phyloP scores from a whole-genome alignment of 2,329 filamentous ascomycete species.

The Hymenoscyphus salicellus region DNA sequence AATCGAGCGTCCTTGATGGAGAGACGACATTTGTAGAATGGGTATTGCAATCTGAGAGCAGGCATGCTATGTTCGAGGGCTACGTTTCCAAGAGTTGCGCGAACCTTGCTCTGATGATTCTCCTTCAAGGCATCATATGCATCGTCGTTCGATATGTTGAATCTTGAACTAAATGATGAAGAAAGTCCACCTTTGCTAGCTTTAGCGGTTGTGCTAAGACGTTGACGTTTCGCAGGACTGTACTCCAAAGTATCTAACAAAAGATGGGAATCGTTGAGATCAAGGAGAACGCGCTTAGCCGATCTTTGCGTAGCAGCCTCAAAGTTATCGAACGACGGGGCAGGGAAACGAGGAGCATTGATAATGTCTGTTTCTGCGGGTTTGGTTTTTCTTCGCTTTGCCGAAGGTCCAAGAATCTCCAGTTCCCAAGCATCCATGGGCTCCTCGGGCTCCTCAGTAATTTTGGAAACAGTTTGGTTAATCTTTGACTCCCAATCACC shows the following conservation, averaged over 20 bases:
- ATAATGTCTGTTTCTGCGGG: slow-evolving; percentile 56
- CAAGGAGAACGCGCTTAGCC: slow-evolving; percentile 75
- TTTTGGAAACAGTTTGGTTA: slow-evolving; percentile 34
- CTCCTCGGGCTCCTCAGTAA: slow-evolving; percentile 29
- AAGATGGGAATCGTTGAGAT: slow-evolving; percentile 83
- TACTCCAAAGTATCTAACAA: slow-evolving; percentile 75
- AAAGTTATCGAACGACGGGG: slow-evolving; percentile 78
- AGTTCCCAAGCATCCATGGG: slow-evolving; percentile 62
- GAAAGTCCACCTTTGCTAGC: slow-evolving; percentile 67
- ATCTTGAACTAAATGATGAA: slow-evolving; percentile 73
- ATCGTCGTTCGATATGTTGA: slow-evolving; percentile 95
- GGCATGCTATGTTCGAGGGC: slow-evolving; percentile 94
- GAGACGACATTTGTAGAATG: slow-evolving; percentile 89
- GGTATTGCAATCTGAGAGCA: slow-evolving; percentile 86
- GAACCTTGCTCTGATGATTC: slow-evolving; percentile 93
- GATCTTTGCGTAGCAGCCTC: slow-evolving; percentile 68
- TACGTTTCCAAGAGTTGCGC: slow-evolving; percentile 85
- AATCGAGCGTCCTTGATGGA: slow-evolving; percentile 69
- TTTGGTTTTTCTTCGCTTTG: slow-evolving; percentile 65
- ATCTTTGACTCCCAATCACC: slow-evolving; percentile 77
- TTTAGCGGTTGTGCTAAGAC: slow-evolving; percentile 55
- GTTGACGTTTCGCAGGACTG: slow-evolving; percentile 58
- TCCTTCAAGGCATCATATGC: slow-evolving; percentile 95
- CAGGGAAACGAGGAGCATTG: slow-evolving; percentile 55
- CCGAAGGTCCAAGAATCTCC: slow-evolving; percentile 50